Base-by-base conservation (phyloP, 352 stramenopile species). In the Pythium scleroteichum region DNA sequence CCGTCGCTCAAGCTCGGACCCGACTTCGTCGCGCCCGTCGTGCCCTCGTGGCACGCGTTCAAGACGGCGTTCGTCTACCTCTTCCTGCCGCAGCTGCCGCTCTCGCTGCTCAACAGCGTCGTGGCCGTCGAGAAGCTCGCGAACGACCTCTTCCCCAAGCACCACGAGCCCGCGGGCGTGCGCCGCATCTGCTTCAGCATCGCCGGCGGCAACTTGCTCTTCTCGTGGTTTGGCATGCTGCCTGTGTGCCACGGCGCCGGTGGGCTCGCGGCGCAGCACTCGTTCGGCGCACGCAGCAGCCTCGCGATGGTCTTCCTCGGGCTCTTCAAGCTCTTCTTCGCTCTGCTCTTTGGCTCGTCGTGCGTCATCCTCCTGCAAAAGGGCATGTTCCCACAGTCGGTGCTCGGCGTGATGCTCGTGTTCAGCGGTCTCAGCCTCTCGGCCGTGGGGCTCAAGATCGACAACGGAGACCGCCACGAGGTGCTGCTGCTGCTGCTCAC, bases 21-120 rank as follows among this genome's bases (percentile, higher is more conserved):
- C 0, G 75, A 87, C 52, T 89, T 94, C 45, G 68, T 75, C 1
- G 72, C 78, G 17, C 79, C 79, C 0, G 69, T 87, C 19, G 66
- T 84, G 38, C 86, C 85, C 1, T 79, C 78, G 8, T 60, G 57
- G 26, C 45, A 68, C 40, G 86, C 89, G 48, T 91, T 93, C 57
- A 46, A 75, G 51, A 51, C 69, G 35, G 92, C 83, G 5, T 96
- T 98, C 54, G 60, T 96, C 7, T 79, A 97, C 46, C 81, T 96
- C 19, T 87, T 93, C 22, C 60, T 98, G 39, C 90, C 94, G 12
- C 94, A 98, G 64, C 50, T 98, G 9, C 92, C 94, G 10, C 71
- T 98, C 9, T 97, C 94, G 22, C 82, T 95, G 22, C 71, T 98
- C 42, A 98, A 98, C 73, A 94, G 76, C 47, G 89, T 98, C n/a